phyloP scores from a whole-genome alignment of 1,284 basidiomycete species.

The Inonotus obliquus region DNA sequence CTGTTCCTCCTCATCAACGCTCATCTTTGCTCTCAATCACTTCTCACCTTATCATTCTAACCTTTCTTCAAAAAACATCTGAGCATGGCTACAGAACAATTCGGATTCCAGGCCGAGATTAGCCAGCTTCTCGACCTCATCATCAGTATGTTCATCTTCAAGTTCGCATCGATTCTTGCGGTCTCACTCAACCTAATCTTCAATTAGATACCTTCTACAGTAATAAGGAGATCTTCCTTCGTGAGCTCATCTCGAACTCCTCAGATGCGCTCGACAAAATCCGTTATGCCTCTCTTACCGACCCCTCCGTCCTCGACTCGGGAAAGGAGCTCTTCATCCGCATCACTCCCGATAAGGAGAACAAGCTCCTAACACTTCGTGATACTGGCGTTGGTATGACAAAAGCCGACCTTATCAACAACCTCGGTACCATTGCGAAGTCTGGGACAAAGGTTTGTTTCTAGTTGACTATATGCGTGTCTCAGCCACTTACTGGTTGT shows the following conservation, averaged over 20 bases:
- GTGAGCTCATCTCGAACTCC: constrained; percentile 88
- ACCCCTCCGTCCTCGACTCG: constrained; percentile 81
- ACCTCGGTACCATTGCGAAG: constrained; percentile 99
- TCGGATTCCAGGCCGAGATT: constrained; percentile 97
- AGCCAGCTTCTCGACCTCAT: constrained; percentile 89
- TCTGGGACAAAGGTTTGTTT: constrained; percentile 79
- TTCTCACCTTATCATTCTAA: constrained; percentile 9
- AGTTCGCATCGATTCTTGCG: neutral
- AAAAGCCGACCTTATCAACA: constrained; percentile 98
- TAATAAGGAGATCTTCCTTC: constrained; percentile 98
- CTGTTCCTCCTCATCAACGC: constrained; percentile 2
- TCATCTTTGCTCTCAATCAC: neutral
- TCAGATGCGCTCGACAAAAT: constrained; percentile 98
- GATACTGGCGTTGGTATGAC: constrained; percentile 99
- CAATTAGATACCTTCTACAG: constrained; percentile 91
- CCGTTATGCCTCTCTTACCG: constrained; percentile 89
- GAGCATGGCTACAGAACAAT: constrained; percentile 75
- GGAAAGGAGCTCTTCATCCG: constrained; percentile 91
- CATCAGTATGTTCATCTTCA: constrained; percentile 59
- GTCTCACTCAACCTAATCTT: constrained; percentile 16
- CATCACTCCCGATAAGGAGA: constrained; percentile 93
- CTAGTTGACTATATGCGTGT: constrained; percentile 11
- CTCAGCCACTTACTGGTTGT: constrained; percentile 13
- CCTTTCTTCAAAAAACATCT: constrained; percentile 19
- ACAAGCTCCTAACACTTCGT: constrained; percentile 87